Evolutionary conservation across 768 basidiomycete species (phyloP).

Genomic region (Mycena venus): DNA sequence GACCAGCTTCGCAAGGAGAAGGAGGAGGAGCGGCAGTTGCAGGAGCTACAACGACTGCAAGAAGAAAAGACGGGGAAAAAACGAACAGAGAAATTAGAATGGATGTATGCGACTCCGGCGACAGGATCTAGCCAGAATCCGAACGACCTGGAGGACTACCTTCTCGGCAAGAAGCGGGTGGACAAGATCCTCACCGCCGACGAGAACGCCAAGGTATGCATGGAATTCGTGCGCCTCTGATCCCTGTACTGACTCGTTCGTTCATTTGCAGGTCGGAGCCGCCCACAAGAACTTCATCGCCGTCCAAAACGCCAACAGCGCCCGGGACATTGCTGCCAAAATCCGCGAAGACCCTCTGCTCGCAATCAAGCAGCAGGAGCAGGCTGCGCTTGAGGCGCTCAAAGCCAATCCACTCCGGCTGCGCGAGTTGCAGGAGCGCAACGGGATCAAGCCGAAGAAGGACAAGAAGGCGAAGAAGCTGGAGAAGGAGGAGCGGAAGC

Average conservation of each 20-base stretch:
- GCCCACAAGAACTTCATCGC: conserved; percentile 95
- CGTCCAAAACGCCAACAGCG: conserved; percentile 92
- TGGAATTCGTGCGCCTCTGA: background rate
- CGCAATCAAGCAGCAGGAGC: conserved; percentile 99
- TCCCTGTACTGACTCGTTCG: conserved; percentile 22
- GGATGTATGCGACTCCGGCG: conserved; percentile 99
- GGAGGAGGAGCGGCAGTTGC: conserved; percentile 96
- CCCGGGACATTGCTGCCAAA: conserved; percentile 91
- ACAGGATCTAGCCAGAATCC: conserved; percentile 88
- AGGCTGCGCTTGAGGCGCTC: conserved; percentile 89
- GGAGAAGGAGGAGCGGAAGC: conserved; percentile 61
- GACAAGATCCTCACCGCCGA: conserved; percentile 95
- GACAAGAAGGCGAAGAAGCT: conserved; percentile 75
- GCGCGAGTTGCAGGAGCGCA: conserved; percentile 83
- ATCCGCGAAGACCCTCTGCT: conserved; percentile 96
- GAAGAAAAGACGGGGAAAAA: conserved; percentile 97
- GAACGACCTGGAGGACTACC: conserved; percentile 96
- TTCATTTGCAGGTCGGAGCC: conserved; percentile 80
- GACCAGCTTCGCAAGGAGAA: conserved; percentile 97
- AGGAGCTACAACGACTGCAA: conserved; percentile 95
- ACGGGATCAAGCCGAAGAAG: conserved; percentile 86
- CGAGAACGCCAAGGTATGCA: conserved; percentile 87
- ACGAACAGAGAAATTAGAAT: conserved; percentile 93
- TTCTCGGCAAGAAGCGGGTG: conserved; percentile 97
- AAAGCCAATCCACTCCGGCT: conserved; percentile 89